Percentiles rank a stretch among this genome's conserved stretches.
Evolutionary conservation across 1,284 basidiomycete species (phyloP).

Genomic region (Ganoderma sinense): DNA sequence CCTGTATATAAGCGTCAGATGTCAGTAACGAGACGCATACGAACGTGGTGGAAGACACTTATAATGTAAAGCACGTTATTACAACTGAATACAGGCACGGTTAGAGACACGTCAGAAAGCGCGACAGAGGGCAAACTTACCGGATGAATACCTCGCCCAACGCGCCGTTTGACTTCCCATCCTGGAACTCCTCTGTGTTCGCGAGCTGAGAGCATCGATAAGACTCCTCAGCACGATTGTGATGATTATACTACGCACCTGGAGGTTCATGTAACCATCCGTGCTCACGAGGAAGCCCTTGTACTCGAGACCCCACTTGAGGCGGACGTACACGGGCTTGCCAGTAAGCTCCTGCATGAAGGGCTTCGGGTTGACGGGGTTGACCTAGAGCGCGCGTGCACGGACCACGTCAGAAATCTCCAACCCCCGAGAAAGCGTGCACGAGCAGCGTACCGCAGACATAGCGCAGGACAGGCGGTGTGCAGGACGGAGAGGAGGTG

Average conservation of each 20-base stretch:
- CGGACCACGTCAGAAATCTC: constrained; percentile 21
- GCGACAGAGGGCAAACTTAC: constrained; percentile 50
- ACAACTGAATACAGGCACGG: constrained; percentile 52
- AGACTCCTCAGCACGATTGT: constrained; percentile 11
- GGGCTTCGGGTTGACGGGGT: constrained; percentile 98
- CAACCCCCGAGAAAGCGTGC: constrained; percentile 22
- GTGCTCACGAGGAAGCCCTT: constrained; percentile 99
- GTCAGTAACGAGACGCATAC: constrained; percentile 7
- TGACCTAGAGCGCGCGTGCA: constrained; percentile 59
- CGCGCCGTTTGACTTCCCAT: constrained; percentile 94
- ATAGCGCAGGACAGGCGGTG: constrained; percentile 46
- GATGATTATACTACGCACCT: constrained; percentile 61
- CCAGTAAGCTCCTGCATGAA: constrained; percentile 99
- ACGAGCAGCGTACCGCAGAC: constrained; percentile 53
- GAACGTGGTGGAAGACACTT: constrained; percentile 53
- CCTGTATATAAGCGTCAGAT: constrained; percentile 57
- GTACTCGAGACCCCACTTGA: constrained; percentile 99
- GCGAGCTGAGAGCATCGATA: constrained; percentile 70
- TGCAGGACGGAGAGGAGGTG: background rate
- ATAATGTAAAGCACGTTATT: constrained; percentile 96
- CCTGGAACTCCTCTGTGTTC: constrained; percentile 98
- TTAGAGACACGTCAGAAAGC: background rate
- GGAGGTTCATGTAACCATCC: constrained; percentile 99
- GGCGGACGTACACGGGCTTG: constrained; percentile 92
- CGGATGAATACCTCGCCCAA: constrained; percentile 99